phyloP scores from a whole-genome alignment of 345 rosid genomes.

The Passiflora organensis region DNA sequence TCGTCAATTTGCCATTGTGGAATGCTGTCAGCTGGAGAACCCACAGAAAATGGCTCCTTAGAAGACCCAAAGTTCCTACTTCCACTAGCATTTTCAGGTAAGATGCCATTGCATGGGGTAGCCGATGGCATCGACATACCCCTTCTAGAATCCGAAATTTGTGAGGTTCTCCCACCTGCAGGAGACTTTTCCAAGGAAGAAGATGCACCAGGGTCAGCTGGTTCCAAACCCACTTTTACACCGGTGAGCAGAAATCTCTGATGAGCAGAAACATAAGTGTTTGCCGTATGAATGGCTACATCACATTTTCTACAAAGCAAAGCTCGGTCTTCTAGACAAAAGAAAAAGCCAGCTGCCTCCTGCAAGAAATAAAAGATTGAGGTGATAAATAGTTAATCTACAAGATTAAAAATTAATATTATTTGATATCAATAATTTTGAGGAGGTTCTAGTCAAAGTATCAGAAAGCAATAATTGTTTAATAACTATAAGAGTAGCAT shows the following conservation, averaged over 20 bases:
- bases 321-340: constrained; percentile 92
- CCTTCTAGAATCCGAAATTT: constrained; percentile 31
- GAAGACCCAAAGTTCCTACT: constrained; percentile 19
- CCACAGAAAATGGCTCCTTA: constrained; percentile 56
- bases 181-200: constrained; percentile 50
- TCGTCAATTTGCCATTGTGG: constrained; percentile 84
- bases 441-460: background rate
- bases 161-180: constrained; percentile 39
- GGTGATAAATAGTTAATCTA: background rate
- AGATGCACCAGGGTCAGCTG: constrained; percentile 43
- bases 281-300: constrained; percentile 71
- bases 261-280: constrained; percentile 70
- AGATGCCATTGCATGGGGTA: constrained; percentile 28
- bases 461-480: background rate
- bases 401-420: too few species aligned
- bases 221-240: constrained; percentile 81
- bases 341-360: constrained; percentile 93
- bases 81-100: constrained; percentile 30
- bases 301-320: constrained; percentile 95
- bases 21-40: constrained; percentile 55
- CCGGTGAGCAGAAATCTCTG: constrained; percentile 92
- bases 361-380: constrained; percentile 23
- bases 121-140: constrained; percentile 21
- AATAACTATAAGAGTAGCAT: background rate
- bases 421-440: background rate